Conservation (phyloP, 2,329 filamentous ascomycete species). For the Stachybotrys chartarum region DNA sequence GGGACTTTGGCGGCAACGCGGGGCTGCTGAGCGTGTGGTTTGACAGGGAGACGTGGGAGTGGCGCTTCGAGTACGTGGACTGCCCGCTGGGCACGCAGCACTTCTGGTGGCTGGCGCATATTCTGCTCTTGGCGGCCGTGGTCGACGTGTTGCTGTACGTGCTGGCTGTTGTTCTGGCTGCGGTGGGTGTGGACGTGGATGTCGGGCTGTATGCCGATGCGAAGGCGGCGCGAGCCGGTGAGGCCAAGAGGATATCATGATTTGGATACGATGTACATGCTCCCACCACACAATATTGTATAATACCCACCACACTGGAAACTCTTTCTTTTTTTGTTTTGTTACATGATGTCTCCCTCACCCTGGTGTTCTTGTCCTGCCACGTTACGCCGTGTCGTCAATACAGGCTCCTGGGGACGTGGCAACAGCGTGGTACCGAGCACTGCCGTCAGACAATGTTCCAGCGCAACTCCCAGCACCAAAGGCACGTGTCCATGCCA, state of each 20-base stretch:
- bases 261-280: conserved; percentile 8
- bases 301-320: neutral
- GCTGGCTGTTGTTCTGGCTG: conserved; percentile 15
- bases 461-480: no score
- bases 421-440: no score
- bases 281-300: neutral
- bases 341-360: neutral
- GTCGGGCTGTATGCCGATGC: conserved; percentile 11
- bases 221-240: conserved; percentile 5
- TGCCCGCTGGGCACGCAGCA: conserved; percentile 82
- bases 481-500: no score
- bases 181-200: conserved; percentile 27
- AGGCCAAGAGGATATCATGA: conserved; percentile 9
- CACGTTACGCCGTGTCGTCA: neutral
- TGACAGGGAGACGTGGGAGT: conserved; percentile 63
- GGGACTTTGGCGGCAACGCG: conserved; percentile 85
- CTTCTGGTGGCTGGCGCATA: conserved; percentile 88
- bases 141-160: conserved; percentile 19
- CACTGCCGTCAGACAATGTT: no score
- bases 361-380: no score
- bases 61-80: conserved; percentile 73
- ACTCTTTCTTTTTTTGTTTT: neutral
- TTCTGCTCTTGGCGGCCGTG: conserved; percentile 52
- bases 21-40: conserved; percentile 89
- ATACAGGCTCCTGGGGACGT: neutral